phyloP scores from a whole-genome alignment of 192 early-diverging fungal species.

The Linnemannia schmuckeri region DNA sequence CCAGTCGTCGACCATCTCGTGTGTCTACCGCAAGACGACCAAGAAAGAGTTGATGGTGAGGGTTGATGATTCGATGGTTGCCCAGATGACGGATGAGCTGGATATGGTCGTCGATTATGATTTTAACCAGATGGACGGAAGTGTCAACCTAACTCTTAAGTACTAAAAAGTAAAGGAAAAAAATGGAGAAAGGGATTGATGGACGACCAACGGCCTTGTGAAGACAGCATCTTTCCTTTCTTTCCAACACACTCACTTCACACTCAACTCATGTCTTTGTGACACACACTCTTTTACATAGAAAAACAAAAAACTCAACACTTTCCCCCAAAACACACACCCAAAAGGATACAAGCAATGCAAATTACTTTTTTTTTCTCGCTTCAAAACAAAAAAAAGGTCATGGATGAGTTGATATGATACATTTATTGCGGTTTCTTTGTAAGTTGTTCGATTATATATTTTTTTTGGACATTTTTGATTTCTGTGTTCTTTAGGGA shows the following conservation, averaged over 20 bases:
- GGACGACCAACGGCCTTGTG: no score
- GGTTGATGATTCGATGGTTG: slow-evolving; percentile 72
- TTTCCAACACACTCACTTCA: background rate
- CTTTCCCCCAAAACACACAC: no score
- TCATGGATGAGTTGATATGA: slow-evolving; percentile 9
- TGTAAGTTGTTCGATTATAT: background rate
- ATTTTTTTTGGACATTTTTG: background rate
- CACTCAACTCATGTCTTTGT: background rate
- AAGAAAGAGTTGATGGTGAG: slow-evolving; percentile 64
- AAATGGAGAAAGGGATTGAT: background rate
- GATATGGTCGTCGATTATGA: slow-evolving; percentile 71
- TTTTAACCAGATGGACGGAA: slow-evolving; percentile 56
- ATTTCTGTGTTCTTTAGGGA: background rate
- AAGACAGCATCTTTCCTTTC: background rate
- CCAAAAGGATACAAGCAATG: background rate
- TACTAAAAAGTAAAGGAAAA: slow-evolving; percentile 44
- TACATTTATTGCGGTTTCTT: slow-evolving; percentile 13
- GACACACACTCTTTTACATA: background rate
- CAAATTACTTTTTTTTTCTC: background rate
- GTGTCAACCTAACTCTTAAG: slow-evolving; percentile 57
- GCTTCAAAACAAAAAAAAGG: background rate
- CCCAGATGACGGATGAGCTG: slow-evolving; percentile 73
- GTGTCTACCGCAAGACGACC: slow-evolving; percentile 62
- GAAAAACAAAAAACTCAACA: slow-evolving; percentile 10
- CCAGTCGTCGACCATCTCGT: slow-evolving; percentile 52